Evolutionary conservation across 164 flowering plant species (phyloP).

Genomic region (Platanus orientalis): DNA sequence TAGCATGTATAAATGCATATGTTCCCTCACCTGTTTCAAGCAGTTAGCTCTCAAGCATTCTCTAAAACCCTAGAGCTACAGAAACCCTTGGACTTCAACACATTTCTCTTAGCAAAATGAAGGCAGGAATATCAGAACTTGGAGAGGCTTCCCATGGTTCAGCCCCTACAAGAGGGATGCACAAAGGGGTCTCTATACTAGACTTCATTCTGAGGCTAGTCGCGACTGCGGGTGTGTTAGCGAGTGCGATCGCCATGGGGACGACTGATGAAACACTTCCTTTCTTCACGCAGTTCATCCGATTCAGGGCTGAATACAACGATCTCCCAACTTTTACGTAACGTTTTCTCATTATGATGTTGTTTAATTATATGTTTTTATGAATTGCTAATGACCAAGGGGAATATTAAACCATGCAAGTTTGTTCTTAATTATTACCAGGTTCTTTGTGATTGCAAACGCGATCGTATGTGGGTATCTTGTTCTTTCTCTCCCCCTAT

Average conservation of each 20-base stretch:
- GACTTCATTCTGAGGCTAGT: constrained; percentile 48
- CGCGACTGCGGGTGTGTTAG: constrained; percentile 42
- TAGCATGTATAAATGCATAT: background rate
- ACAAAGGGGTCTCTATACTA: constrained; percentile 34
- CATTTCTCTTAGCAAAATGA: constrained; percentile 19
- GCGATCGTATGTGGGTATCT: constrained; percentile 50
- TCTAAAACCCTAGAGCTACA: constrained; percentile 3
- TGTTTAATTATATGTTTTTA: too few species aligned
- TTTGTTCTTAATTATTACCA: constrained; percentile 17
- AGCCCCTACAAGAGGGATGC: constrained; percentile 12
- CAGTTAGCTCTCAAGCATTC: background rate
- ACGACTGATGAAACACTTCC: constrained; percentile 50
- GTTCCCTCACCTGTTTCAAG: background rate
- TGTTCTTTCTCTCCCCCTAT: constrained; percentile 45
- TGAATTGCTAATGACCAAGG: too few species aligned
- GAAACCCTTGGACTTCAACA: background rate
- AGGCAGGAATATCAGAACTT: constrained; percentile 20
- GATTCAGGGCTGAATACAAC: constrained; percentile 39
- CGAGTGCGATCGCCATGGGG: constrained; percentile 57
- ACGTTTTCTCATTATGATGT: too few species aligned
- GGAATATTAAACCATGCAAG: too few species aligned
- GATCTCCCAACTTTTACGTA: constrained; percentile 50
- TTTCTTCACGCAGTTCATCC: constrained; percentile 33
- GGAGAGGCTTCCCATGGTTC: constrained; percentile 27
- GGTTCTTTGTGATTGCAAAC: constrained; percentile 72